Evolutionary conservation across 352 stramenopile genomes (phyloP).

Genomic region (Globisporangium lucens): DNA sequence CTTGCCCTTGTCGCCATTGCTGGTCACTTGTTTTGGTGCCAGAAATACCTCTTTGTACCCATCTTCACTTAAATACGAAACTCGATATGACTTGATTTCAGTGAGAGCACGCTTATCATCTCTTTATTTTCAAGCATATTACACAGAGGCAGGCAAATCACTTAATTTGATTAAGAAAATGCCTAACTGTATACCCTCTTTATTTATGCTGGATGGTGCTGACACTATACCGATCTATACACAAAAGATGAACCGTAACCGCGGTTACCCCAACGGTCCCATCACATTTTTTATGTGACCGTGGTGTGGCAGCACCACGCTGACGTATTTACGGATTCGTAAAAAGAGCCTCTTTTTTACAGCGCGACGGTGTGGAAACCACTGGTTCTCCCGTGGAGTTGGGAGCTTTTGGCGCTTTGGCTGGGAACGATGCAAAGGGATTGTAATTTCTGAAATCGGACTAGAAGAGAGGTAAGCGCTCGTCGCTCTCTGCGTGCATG

Average conservation of each 20-base stretch:
- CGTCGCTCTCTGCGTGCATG: conserved; percentile 5
- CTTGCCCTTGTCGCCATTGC: too few species aligned
- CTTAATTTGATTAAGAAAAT: not conserved
- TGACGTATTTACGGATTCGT: conserved; percentile 17
- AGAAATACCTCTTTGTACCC: not conserved
- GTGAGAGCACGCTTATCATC: not conserved
- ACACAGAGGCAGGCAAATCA: not conserved
- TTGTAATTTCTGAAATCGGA: conserved; percentile 85
- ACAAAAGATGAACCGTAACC: not conserved
- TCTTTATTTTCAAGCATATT: not conserved
- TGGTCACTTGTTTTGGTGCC: too few species aligned
- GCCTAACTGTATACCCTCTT: not conserved
- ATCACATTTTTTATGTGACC: not conserved
- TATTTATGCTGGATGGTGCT: not conserved
- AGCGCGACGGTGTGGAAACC: conserved; percentile 9
- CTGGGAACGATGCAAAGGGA: conserved; percentile 11
- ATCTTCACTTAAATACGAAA: not conserved
- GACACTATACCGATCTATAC: not conserved
- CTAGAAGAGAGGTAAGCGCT: conserved; percentile 78
- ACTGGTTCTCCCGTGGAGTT: conserved; percentile 24
- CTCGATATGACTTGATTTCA: not conserved
- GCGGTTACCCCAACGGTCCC: not conserved
- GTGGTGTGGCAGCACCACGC: not conserved
- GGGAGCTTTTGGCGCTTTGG: conserved; percentile 21
- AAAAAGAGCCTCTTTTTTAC: conserved; percentile 20